Base-by-base conservation (phyloP, 2,329 filamentous ascomycete genomes). In the Neophaeococcomyces mojaviensis region DNA sequence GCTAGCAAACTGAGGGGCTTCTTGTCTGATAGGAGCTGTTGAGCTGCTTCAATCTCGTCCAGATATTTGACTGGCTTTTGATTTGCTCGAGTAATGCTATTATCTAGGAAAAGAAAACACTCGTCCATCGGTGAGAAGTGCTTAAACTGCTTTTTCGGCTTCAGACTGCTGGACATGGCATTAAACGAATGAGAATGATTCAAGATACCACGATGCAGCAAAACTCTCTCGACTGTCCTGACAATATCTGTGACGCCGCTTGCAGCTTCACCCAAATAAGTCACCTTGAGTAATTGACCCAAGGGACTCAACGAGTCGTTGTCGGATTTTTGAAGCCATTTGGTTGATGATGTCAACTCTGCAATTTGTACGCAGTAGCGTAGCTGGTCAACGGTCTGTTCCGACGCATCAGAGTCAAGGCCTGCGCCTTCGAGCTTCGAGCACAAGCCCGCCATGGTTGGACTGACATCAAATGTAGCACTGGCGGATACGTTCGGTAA, bases 401-500 rank as follows among this genome's bases (percentile, higher is more conserved):
- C 72, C 40, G 71, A 64, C 38, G 78, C 71, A 34, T 74, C 70
- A 2, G 70, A 64, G 13, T 73, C 68, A 13, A 62, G 33, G 12
- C 56, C 57, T 1, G 53, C 42, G 12, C 73, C 64, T 35, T 84
- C 78, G 8, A 87, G 64, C 26, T 73, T 73, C 46, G 76, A 72
- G 37, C 97, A 68, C 1, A 82, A 76, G 48, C 80, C 77, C 6
- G 83, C 80, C 13, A 98, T 73, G 16, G 84, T 75, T 1, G 84
- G 70, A 0, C 90, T 92, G 3, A 94, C 83, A 59, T 97, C 92
- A 58, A 96, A 92, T 54, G 85, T 92, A 55, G 88, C 84, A 53
- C 84, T 82, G 12, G 94, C 72, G 1, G 88, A 88, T 19, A 86
- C 71, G 49, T 86, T 81, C 2, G 92, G 89, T 7, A 88, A 75